Base-by-base conservation (phyloP, 2,329 filamentous ascomycete species). In the Pseudohalonectria lignicola region DNA sequence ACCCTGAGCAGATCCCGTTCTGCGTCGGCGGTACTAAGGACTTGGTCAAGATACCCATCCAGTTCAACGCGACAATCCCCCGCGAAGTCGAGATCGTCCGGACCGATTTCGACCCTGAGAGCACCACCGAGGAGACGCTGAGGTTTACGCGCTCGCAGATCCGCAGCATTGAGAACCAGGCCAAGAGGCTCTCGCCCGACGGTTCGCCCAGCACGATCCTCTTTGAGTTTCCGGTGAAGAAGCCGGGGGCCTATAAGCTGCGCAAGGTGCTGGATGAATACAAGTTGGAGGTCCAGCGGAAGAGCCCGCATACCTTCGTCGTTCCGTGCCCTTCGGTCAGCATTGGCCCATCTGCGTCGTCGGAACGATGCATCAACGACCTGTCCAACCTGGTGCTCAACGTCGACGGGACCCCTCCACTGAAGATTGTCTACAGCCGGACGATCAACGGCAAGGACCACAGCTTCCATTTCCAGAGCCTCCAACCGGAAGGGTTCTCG, bases 341-440 rank as follows among this genome's bases (percentile, higher is more conserved):
- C 37, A 78, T 96, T 20, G 76, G 77, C 44, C 69, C 73, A 1
- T 68, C 77, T 6, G 70, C 74, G 17, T 66, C 72, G 5, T 61
- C 67, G 2, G 71, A 84, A 45, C 82, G 84, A 51, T 98, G 92
- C 57, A 76, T 82, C 38, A 86, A 85, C 38, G 90, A 98, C 48
- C 63, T 96, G 26, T 96, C 92, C 2, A 78, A 94, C 51, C 66
- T 96, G 33, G 74, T 79, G 15, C 66, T 98, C 37, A 79, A 90
- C 50, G 86, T 95, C 4, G 72, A 83, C 46, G 92, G 92, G 15
- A 93, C 87, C 0, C 86, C 93, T 3, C 92, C 92, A 3, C 67
- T 98, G 46, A 88, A 88, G 55, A 84, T 98, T 49, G 85, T 86
- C 49, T 98, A 98, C 60, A 92, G 86, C 50, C 82, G 87, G 39